Evolutionary conservation across 345 rosid species (phyloP), one percentile per base, ranked within the genome.

Genomic region (Salix viminalis): DNA sequence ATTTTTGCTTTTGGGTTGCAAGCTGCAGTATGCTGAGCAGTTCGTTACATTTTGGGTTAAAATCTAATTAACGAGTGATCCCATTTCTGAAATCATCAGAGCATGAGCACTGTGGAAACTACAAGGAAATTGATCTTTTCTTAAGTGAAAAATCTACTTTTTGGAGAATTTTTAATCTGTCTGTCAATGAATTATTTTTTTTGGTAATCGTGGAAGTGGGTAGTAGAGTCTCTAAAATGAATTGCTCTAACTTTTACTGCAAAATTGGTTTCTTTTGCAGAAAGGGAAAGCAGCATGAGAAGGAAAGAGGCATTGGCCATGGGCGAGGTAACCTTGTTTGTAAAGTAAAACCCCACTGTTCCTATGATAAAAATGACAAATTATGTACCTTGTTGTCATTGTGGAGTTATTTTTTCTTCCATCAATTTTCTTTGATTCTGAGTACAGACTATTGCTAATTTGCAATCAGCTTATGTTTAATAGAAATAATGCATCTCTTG

Each of bases 281-380:
- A 89, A 88, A 84, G 72, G 24, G 84, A 90, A 90, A 71, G 81
- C 90, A 75, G 83, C 90, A 60, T 90, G 84, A 87, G 86, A 75
- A 36, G 52, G 75, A 46, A 42, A 67, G 67, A 64, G 34, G 68
- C 67, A 60, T 62, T 9, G 70, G 66, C 11, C 26, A 15, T 69
- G 71, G 74, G 58, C 32, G 76, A 83, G 75, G 56, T 37, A 79
- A 19, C 69, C 46, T 61, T 14, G 75, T 65, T 15, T 80, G 84
- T 78, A 87, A 82, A 79, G 84, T 79, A 54, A 48, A 65, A 54
- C 60, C 64, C 60, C 65, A 58, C 52, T 48, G 70, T 60, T 61
- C 23, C 37, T 23, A 65, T 76, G 83, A 77, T 23, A 60, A 79
- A 79, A 73, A 72, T 82, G 75, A 69, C 67, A 76, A 69, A 50